Evolutionary conservation across 1,284 basidiomycete species (phyloP).

Genomic region (Coniferiporia sulphurascens): DNA sequence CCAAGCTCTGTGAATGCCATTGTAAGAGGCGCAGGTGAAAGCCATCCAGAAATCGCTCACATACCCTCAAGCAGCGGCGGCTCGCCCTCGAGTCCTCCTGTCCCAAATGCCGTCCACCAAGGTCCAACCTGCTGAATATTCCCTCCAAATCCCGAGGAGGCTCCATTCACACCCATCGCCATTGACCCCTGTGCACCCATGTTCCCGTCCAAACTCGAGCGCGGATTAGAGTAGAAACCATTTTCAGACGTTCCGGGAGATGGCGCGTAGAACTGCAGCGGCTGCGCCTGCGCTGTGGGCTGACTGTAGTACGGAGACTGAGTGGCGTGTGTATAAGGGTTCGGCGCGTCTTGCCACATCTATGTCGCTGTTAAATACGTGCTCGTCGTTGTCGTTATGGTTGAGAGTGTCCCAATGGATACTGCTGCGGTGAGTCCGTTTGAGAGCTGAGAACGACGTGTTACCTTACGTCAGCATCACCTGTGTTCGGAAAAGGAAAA

Average conservation of each 20-base stretch:
- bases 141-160: slow-evolving; percentile 53
- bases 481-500: neutral
- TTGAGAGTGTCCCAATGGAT: neutral
- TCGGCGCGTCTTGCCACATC: slow-evolving; percentile 69
- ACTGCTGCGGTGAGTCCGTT: neutral
- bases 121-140: slow-evolving; percentile 66
- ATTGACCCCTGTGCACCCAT: slow-evolving; percentile 56
- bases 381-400: neutral
- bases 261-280: slow-evolving; percentile 70
- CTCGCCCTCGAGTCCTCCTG: slow-evolving; percentile 93
- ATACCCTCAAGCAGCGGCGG: slow-evolving; percentile 88
- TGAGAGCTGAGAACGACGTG: neutral
- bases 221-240: slow-evolving; percentile 62
- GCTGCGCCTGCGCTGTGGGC: slow-evolving; percentile 41
- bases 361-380: neutral
- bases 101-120: slow-evolving; percentile 96
- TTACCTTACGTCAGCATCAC: neutral
- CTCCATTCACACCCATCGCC: slow-evolving; percentile 32
- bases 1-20: slow-evolving; percentile 73
- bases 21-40: slow-evolving; percentile 5
- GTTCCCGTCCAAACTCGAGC: slow-evolving; percentile 69
- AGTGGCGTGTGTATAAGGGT: slow-evolving; percentile 52
- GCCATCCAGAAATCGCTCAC: slow-evolving; percentile 17
- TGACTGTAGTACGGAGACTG: slow-evolving; percentile 54
- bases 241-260: slow-evolving; percentile 39